Conservation (phyloP, 208 protist genomes). For the Wallacemonas collosoma region DNA sequence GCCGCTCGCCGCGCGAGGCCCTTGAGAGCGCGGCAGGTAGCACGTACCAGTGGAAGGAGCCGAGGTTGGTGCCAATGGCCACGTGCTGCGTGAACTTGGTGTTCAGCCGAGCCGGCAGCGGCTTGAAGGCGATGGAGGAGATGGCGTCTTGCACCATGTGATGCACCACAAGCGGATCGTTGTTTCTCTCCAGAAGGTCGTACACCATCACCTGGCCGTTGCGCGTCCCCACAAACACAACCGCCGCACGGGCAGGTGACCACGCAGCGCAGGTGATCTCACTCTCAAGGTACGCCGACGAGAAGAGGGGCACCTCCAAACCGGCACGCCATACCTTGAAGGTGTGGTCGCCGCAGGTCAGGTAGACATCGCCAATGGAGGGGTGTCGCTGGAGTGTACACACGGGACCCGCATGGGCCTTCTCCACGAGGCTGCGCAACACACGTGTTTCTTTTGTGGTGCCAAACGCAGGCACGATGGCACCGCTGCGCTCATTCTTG, state of each 20-base stretch:
- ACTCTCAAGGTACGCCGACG: conserved; percentile 55
- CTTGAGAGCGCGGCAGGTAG: conserved; percentile 83
- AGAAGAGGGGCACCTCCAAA: conserved; percentile 70
- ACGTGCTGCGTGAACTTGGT: conserved; percentile 77
- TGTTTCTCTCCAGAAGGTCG: conserved; percentile 92
- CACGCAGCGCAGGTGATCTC: conserved; percentile 82
- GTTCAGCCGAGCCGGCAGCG: conserved; percentile 43
- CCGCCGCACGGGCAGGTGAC: conserved; percentile 76
- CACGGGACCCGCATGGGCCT: conserved; percentile 78
- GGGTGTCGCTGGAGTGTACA: conserved; percentile 86
- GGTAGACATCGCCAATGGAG: conserved; percentile 81
- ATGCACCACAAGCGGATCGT: conserved; percentile 82
- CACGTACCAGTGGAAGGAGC: conserved; percentile 88
- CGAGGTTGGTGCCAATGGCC: conserved; percentile 82
- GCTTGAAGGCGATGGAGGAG: conserved; percentile 88
- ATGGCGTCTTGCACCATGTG: conserved; percentile 91
- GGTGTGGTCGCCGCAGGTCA: conserved; percentile 84
- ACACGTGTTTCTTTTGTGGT: conserved; percentile 68
- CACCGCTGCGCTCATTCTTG: conserved; percentile 50
- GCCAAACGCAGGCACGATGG: conserved; percentile 46
- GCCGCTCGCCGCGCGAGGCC: conserved; percentile 70
- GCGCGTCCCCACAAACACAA: conserved; percentile 78
- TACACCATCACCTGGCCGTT: conserved; percentile 90
- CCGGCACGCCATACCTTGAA: conserved; percentile 92
- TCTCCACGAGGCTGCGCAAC: conserved; percentile 43